Conservation (phyloP, 75 land plant species). For the Picea glauca region DNA sequence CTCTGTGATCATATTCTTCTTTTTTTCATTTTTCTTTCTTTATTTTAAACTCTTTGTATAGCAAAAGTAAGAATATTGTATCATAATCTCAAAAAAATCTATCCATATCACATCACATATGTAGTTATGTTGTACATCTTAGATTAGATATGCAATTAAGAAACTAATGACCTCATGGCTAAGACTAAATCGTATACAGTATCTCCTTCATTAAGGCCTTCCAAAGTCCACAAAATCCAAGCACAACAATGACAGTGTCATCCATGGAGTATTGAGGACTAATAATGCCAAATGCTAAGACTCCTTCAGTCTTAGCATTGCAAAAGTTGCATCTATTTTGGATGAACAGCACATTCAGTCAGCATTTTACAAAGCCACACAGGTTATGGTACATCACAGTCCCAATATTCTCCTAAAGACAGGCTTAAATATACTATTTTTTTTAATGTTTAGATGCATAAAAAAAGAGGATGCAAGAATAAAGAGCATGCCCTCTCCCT, state of each 20-base stretch:
- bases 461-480: not conserved
- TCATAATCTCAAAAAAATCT: too few relatives aligned
- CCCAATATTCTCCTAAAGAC: not conserved
- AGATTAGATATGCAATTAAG: too few relatives aligned
- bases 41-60: too few relatives aligned
- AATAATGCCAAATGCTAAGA: not conserved
- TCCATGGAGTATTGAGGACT: not conserved
- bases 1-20: too few relatives aligned
- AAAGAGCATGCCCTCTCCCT: not conserved
- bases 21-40: too few relatives aligned
- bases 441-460: not conserved
- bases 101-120: too few relatives aligned
- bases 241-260: not conserved
- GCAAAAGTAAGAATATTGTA: too few relatives aligned
- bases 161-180: too few relatives aligned
- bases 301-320: not conserved
- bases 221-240: not conserved
- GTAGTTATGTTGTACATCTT: too few relatives aligned
- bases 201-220: not conserved
- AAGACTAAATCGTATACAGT: too few relatives aligned
- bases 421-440: not conserved
- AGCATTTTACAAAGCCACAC: not conserved
- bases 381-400: not conserved
- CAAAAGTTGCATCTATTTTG: not conserved
- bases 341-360: not conserved